Percentiles rank a stretch among this genome's conserved stretches.
phyloP scores from a whole-genome alignment of 1,284 basidiomycete genomes.

The Leucoagaricus sp. region DNA sequence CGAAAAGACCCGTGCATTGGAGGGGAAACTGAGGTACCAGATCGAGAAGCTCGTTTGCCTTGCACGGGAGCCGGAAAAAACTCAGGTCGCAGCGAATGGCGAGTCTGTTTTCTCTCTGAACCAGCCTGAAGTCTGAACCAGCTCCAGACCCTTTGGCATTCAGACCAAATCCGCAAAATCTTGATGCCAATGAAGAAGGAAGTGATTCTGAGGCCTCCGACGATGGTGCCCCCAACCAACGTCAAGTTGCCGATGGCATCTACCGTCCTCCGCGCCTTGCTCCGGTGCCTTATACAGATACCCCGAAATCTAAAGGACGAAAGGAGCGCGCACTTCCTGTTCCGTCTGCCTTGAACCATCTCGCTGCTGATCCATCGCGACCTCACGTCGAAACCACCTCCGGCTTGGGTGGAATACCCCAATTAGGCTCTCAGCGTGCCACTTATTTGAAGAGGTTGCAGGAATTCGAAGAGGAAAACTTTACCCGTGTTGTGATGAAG shows the following conservation, averaged over 20 bases:
- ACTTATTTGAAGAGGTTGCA: conserved; percentile 81
- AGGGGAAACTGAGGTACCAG: conserved; percentile 90
- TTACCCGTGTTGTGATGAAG: conserved; percentile 89
- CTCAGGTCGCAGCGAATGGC: conserved; percentile 68
- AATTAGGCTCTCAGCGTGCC: conserved; percentile 65
- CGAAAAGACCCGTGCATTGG: conserved; percentile 82
- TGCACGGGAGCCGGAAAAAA: conserved; percentile 61
- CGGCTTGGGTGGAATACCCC: conserved; percentile 70
- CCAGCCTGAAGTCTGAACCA: not conserved
- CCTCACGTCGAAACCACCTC: conserved; percentile 76
- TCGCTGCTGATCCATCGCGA: conserved; percentile 65
- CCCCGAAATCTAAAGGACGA: conserved; percentile 49
- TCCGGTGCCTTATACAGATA: conserved; percentile 87
- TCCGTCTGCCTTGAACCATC: conserved; percentile 71
- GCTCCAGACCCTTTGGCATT: conserved; percentile 83
- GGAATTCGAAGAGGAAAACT: conserved; percentile 96
- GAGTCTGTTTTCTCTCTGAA: conserved; percentile 17
- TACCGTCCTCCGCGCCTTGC: conserved; percentile 94
- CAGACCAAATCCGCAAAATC: conserved; percentile 79
- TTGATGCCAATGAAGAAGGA: conserved; percentile 24
- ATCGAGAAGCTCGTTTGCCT: conserved; percentile 90
- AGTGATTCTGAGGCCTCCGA: conserved; percentile 28
- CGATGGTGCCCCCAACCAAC: conserved; percentile 20
- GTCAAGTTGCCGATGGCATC: conserved; percentile 50
- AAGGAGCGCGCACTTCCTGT: conserved; percentile 50